Percentiles rank a stretch among this genome's conserved stretches.
Evolutionary conservation across 805 yeast species (phyloP).

Genomic region (Metschnikowia continentalis): DNA sequence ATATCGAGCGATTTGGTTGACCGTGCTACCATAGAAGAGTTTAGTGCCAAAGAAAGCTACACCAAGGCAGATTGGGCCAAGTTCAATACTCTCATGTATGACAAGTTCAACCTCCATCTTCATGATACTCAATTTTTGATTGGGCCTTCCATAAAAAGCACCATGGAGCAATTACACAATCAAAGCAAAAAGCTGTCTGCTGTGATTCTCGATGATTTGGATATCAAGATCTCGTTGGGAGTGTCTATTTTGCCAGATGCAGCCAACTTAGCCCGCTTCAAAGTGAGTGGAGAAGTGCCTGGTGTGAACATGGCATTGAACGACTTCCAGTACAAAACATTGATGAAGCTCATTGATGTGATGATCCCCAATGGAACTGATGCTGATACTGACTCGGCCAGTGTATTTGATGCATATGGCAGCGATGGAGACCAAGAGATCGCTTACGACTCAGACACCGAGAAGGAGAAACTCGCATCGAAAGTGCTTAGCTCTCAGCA

Average conservation of each 20-base stretch:
- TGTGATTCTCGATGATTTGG: constrained; percentile 69
- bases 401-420: constrained; percentile 35
- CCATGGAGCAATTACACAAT: constrained; percentile 65
- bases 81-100: constrained; percentile 80
- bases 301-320: constrained; percentile 65
- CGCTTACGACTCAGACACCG: constrained; percentile 1
- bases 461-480: not conserved
- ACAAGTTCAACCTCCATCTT: constrained; percentile 69
- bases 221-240: constrained; percentile 70
- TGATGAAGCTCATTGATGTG: constrained; percentile 71
- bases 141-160: constrained; percentile 75
- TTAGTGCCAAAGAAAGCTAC: constrained; percentile 59
- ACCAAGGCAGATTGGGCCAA: constrained; percentile 69
- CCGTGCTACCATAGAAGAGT: constrained; percentile 59
- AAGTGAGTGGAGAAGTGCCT: constrained; percentile 75
- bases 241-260: constrained; percentile 84
- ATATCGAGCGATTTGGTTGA: constrained; percentile 78
- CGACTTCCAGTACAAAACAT: constrained; percentile 85
- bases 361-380: constrained; percentile 53
- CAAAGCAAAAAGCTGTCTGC: constrained; percentile 43
- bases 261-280: constrained; percentile 63
- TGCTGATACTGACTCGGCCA: constrained; percentile 29
- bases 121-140: constrained; percentile 86
- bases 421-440: constrained; percentile 3
- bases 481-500: constrained; percentile 44